Percentiles rank a stretch among this genome's conserved stretches.
Evolutionary conservation across 768 basidiomycete species (phyloP).

Genomic region (Termitomyces sp.): DNA sequence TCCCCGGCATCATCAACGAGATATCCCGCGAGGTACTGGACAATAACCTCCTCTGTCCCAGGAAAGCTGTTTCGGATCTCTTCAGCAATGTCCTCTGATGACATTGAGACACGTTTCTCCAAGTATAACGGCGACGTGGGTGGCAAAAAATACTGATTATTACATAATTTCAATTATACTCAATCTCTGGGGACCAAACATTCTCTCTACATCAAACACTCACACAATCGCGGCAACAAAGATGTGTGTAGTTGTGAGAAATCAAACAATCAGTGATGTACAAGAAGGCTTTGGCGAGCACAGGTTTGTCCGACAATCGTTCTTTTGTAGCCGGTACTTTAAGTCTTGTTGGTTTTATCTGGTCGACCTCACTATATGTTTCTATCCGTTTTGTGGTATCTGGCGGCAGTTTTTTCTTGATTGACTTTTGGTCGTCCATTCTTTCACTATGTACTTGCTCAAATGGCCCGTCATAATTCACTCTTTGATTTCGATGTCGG

Average conservation of each 20-base stretch:
- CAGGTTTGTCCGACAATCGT: not conserved
- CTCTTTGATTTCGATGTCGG: slow-evolving; percentile 4
- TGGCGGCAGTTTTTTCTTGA: not conserved
- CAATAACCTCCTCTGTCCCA: slow-evolving; percentile 78
- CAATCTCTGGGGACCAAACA: not conserved
- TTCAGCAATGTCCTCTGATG: slow-evolving; percentile 72
- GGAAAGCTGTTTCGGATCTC: slow-evolving; percentile 68
- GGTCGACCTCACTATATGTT: not conserved
- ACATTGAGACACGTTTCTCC: slow-evolving; percentile 34
- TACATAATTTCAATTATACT: not conserved
- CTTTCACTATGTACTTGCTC: slow-evolving; percentile 10
- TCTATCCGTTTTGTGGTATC: not conserved
- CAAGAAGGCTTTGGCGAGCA: not conserved
- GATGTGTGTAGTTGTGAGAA: too few relatives aligned
- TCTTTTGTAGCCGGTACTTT: not conserved
- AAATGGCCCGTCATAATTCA: slow-evolving; percentile 8
- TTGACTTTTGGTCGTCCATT: slow-evolving; percentile 8
- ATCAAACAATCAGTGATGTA: not conserved
- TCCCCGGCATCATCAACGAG: slow-evolving; percentile 86
- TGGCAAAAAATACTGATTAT: not conserved
- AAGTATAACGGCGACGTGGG: not conserved
- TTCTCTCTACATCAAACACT: not conserved
- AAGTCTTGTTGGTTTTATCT: not conserved
- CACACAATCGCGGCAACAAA: too few relatives aligned
- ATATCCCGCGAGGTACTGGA: slow-evolving; percentile 84